Percentiles rank a stretch among this genome's conserved stretches.
Evolutionary conservation across 352 stramenopile genomes (phyloP).

Genomic region (Globisporangium radiosum): DNA sequence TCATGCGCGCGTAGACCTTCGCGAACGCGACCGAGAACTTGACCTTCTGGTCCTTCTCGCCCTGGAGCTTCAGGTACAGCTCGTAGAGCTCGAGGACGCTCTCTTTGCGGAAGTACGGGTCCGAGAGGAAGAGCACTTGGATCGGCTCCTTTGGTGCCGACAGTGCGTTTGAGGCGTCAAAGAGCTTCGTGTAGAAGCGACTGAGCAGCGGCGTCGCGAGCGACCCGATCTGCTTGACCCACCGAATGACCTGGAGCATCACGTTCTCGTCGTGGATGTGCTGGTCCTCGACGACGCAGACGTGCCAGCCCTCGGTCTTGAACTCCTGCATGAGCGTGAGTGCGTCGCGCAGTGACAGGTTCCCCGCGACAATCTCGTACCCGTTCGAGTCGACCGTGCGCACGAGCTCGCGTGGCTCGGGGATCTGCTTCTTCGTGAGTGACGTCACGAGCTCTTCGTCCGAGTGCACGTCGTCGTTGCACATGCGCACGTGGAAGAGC

Average conservation of each 20-base stretch:
- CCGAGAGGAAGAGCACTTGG: slow-evolving; percentile 88
- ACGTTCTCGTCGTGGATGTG: slow-evolving; percentile 72
- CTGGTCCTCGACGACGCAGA: slow-evolving; percentile 67
- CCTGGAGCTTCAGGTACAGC: slow-evolving; percentile 93
- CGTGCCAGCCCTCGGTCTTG: slow-evolving; percentile 75
- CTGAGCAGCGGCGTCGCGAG: slow-evolving; percentile 56
- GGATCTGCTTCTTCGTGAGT: slow-evolving; percentile 72
- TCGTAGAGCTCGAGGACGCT: slow-evolving; percentile 88
- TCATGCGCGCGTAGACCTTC: slow-evolving; percentile 81
- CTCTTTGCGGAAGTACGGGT: slow-evolving; percentile 94
- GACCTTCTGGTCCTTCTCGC: slow-evolving; percentile 92
- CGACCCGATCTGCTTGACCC: slow-evolving; percentile 62
- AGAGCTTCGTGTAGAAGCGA: slow-evolving; percentile 67
- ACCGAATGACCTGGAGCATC: slow-evolving; percentile 56
- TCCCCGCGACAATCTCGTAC: slow-evolving; percentile 52
- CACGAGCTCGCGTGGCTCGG: slow-evolving; percentile 49
- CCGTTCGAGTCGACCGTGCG: slow-evolving; percentile 70
- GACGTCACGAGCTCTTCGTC: slow-evolving; percentile 95
- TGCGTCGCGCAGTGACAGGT: slow-evolving; percentile 51
- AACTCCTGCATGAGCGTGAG: slow-evolving; percentile 73
- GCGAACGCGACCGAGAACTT: slow-evolving; percentile 88
- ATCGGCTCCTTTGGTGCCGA: slow-evolving; percentile 63
- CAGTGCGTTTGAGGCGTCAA: slow-evolving; percentile 26
- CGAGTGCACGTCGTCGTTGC: slow-evolving; percentile 98
- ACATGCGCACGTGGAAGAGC: slow-evolving; percentile 89